Conservation (phyloP, 805 yeast genomes). For the Ogataea pini region DNA sequence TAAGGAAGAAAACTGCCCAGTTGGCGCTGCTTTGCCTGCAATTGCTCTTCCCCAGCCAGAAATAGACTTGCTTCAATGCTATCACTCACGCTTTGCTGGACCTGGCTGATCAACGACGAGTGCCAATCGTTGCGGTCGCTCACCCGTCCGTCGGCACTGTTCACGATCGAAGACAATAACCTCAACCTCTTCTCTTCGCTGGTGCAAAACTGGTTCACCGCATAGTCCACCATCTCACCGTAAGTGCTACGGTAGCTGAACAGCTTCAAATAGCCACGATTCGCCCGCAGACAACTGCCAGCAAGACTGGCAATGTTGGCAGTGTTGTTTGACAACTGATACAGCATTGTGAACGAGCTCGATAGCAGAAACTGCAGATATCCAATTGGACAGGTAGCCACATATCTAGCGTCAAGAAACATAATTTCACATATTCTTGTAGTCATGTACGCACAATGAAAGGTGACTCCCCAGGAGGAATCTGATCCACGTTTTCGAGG, state of each 20-base stretch:
- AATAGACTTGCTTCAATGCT: conserved; percentile 7
- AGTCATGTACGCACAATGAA: conserved; percentile 76
- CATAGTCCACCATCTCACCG: conserved; percentile 19
- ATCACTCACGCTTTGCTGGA: conserved; percentile 7
- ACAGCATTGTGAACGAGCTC: conserved; percentile 63
- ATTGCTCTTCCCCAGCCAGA: conserved; percentile 4
- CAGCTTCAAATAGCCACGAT: conserved; percentile 32
- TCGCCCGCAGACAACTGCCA: conserved; percentile 8
- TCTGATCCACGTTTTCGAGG: not conserved
- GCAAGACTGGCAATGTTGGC: conserved; percentile 16
- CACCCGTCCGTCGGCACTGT: not conserved
- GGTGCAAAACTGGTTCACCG: conserved; percentile 15
- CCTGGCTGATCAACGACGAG: not conserved
- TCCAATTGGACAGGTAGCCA: conserved; percentile 11
- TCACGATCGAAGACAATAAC: not conserved
- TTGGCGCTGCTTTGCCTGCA: conserved; percentile 1
- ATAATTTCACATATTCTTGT: conserved; percentile 55
- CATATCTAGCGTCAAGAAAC: conserved; percentile 43
- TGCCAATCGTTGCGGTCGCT: not conserved
- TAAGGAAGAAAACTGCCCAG: conserved; percentile 10
- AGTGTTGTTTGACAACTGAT: conserved; percentile 45
- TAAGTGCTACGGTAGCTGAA: conserved; percentile 48
- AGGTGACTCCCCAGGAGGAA: conserved; percentile 71
- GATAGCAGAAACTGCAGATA: conserved; percentile 43
- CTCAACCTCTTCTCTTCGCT: conserved; percentile 11